Base-by-base conservation (phyloP, 495 filamentous ascomycete genomes). In the Hyaloscypha finlandica region DNA sequence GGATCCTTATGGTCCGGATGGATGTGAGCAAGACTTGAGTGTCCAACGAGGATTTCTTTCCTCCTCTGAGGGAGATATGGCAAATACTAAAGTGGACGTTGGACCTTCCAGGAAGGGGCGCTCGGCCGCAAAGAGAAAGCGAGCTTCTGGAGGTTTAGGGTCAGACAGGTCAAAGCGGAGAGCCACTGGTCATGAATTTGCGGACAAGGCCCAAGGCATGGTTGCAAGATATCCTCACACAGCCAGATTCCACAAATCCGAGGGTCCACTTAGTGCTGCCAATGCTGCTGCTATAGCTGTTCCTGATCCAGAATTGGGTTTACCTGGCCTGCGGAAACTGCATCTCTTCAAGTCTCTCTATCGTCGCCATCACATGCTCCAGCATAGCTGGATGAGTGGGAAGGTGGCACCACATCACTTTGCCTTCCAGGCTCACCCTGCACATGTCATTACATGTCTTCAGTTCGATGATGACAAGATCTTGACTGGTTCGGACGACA, bases 401-500 rank as follows among this genome's bases (percentile, higher is more conserved):
- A 88, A 91, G 61, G 86, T 93, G 30, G 90, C 92, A 71, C 95
- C 96, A n/a, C 87, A 89, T 65, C 95, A 99, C 73, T 90, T 98
- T 35, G 96, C 96, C 14, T 98, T 99, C 78, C 88, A 92, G 4
- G 95, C 96, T 6, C 95, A 99, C 72, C 92, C 94, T 63, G 87
- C 93, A 5, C 94, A 98, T 78, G 95, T 99, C 56, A 96, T 99
- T 22, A 99, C 95, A 8, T 99, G 95, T 71, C 83, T 99, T 61
- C 94, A 98, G 71, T 98, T 99, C 70, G 95, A 99, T 71, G 90
- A 91, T 33, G 95, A 98, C 79, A 98, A 98, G 78, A 97, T 99
- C 64, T 81, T 99, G 65, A 99, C 96, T 12, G 95, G 95, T 33
- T 97, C 94, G 71, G 95, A 99, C 77, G 95, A 99, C 75, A 96